A percentile compares a stretch with the other conserved stretches of the same genome.
Evolutionary conservation across 1,284 basidiomycete genomes (phyloP).

Genomic region (Pascua sp.): DNA sequence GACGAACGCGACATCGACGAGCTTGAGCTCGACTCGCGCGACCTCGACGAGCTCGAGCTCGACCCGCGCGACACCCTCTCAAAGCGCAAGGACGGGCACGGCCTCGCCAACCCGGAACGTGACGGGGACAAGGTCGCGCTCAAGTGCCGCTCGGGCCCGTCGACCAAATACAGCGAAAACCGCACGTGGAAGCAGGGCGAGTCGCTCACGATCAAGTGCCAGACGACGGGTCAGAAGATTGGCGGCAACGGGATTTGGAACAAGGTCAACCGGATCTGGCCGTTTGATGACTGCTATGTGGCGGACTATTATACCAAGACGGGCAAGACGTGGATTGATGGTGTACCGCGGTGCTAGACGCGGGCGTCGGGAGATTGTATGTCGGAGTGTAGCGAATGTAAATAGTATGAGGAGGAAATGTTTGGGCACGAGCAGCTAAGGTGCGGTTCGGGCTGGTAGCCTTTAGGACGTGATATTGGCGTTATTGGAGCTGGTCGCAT

Average conservation of each 20-base stretch:
- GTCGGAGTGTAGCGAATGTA: too few relatives aligned
- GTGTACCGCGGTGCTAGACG: not conserved
- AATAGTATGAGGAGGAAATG: too few relatives aligned
- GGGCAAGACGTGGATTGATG: not conserved
- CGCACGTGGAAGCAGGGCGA: not conserved
- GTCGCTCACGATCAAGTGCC: not conserved
- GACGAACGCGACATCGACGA: too few relatives aligned
- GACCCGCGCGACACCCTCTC: not conserved
- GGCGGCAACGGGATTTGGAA: not conserved
- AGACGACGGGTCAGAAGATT: not conserved
- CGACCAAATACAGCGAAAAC: not conserved
- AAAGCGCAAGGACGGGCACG: not conserved
- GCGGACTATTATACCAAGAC: not conserved
- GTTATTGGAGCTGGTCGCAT: too few relatives aligned
- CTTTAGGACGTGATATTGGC: too few relatives aligned
- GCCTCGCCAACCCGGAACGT: conserved; percentile 1
- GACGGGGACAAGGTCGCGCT: not conserved
- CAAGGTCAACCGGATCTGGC: not conserved
- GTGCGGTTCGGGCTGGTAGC: too few relatives aligned
- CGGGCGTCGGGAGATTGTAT: too few relatives aligned
- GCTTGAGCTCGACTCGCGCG: too few relatives aligned
- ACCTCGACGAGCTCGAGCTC: too few relatives aligned
- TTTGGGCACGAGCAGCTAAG: too few relatives aligned
- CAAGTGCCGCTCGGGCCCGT: not conserved
- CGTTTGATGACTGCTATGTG: not conserved